phyloP scores from a whole-genome alignment of 441 rosid genomes.

The Syzygium syzygioides region DNA sequence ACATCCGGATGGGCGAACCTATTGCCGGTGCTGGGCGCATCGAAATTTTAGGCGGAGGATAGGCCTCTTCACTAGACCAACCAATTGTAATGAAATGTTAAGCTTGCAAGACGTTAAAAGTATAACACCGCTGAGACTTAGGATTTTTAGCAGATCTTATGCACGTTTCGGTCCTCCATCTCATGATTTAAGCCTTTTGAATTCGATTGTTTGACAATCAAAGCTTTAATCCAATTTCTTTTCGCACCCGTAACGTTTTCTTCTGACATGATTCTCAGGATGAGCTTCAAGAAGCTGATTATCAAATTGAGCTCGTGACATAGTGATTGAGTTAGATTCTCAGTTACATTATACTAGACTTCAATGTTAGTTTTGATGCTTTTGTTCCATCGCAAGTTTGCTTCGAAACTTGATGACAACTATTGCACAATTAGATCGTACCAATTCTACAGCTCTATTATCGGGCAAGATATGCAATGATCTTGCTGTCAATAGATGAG shows the following conservation, averaged over 20 bases:
- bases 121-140: background rate
- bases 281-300: background rate
- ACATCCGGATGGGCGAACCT: background rate
- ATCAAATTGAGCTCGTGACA: background rate
- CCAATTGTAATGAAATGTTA: background rate
- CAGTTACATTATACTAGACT: background rate
- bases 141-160: background rate
- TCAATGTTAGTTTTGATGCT: background rate
- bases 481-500: background rate
- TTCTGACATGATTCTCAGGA: background rate
- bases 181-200: background rate
- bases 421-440: background rate
- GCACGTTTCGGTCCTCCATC: background rate
- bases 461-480: background rate
- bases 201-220: background rate
- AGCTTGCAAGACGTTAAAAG: background rate
- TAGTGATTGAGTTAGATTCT: background rate
- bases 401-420: background rate
- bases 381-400: background rate
- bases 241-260: background rate
- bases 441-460: background rate
- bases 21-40: background rate
- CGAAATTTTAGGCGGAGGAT: background rate
- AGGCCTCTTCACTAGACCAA: background rate
- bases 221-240: background rate